Conservation (phyloP, 1,139 yeast genomes). For the Hemisphaericaspora xylofermentans region DNA sequence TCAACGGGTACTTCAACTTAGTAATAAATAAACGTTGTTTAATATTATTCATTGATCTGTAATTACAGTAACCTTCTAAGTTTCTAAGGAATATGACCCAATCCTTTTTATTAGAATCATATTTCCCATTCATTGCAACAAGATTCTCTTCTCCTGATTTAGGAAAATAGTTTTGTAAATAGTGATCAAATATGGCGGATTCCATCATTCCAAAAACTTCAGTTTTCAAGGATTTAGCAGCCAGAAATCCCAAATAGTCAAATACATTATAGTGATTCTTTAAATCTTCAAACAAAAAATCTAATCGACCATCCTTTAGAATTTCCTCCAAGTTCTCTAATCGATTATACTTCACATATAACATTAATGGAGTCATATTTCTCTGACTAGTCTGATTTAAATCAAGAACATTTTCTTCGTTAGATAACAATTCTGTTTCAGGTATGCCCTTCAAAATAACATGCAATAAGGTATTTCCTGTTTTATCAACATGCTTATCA, state of each 20-base stretch:
- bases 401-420: conserved; percentile 40
- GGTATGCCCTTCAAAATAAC: conserved; percentile 52
- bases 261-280: conserved; percentile 43
- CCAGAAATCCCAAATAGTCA: conserved; percentile 40
- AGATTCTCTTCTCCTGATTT: conserved; percentile 12
- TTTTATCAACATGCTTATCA: conserved; percentile 64
- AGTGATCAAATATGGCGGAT: conserved; percentile 40
- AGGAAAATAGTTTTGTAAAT: conserved; percentile 29
- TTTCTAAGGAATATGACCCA: conserved; percentile 34
- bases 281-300: conserved; percentile 44
- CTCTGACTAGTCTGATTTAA: conserved; percentile 63
- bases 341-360: conserved; percentile 69
- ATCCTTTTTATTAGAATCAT: conserved; percentile 30
- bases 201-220: conserved; percentile 44
- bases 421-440: conserved; percentile 33
- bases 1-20: conserved; percentile 34
- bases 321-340: conserved; percentile 54
- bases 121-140: conserved; percentile 37
- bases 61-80: conserved; percentile 16
- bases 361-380: conserved; percentile 67
- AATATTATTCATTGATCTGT: conserved; percentile 41
- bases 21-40: conserved; percentile 32
- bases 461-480: conserved; percentile 78
- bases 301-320: conserved; percentile 44
- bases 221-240: conserved; percentile 25